Evolutionary conservation across 768 basidiomycete species (phyloP).

Genomic region (Lentinula guzmanii): DNA sequence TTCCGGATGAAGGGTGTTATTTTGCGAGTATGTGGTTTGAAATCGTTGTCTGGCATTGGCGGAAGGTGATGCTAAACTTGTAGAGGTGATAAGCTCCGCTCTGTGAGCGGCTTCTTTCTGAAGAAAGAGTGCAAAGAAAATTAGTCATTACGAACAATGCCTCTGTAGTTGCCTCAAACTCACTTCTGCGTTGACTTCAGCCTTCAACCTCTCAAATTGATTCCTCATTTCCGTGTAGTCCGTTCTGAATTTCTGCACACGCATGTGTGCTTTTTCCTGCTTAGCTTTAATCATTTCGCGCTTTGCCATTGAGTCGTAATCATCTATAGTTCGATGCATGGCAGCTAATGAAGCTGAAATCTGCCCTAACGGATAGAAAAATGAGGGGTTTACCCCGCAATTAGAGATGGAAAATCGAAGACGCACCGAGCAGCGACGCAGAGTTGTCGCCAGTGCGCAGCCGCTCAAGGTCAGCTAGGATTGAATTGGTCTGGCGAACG

Average conservation of each 20-base stretch:
- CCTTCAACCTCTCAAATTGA: constrained; percentile 79
- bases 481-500: constrained; percentile 83
- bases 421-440: constrained; percentile 76
- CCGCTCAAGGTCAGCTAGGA: constrained; percentile 82
- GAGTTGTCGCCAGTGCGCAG: constrained; percentile 78
- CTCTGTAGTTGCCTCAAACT: constrained; percentile 11
- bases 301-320: constrained; percentile 95
- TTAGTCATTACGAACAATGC: background rate
- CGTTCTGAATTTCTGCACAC: constrained; percentile 84
- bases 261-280: constrained; percentile 94
- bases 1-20: constrained; percentile 49
- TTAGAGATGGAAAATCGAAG: constrained; percentile 6
- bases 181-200: constrained; percentile 46
- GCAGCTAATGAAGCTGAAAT: constrained; percentile 96
- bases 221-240: constrained; percentile 80
- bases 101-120: constrained; percentile 60
- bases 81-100: constrained; percentile 54
- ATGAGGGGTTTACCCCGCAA: constrained; percentile 10
- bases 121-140: background rate
- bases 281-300: constrained; percentile 95
- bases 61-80: constrained; percentile 39
- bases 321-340: constrained; percentile 90
- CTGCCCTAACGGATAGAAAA: constrained; percentile 63
- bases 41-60: constrained; percentile 64
- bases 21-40: constrained; percentile 32